Evolutionary conservation across 495 filamentous ascomycete species (phyloP).

Genomic region (Bathelium albidoporum): DNA sequence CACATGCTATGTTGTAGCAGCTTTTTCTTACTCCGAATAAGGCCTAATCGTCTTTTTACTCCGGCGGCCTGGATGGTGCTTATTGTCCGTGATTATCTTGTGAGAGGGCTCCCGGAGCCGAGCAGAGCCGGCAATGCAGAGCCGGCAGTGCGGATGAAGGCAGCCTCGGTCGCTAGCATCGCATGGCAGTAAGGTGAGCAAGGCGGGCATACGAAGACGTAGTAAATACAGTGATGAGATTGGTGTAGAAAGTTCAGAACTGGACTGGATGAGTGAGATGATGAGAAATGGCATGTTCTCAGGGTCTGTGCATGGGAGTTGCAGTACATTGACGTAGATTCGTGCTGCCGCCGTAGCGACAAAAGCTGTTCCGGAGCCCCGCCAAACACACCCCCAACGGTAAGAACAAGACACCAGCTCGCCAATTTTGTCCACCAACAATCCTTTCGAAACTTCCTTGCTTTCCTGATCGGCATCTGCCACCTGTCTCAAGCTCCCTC

Average conservation of each 20-base stretch:
- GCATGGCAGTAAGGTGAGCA: neutral
- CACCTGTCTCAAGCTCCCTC: neutral
- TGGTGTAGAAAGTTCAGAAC: neutral
- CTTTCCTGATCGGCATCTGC: neutral
- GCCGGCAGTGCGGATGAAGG: neutral
- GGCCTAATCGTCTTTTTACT: too few relatives aligned
- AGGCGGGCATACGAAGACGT: neutral
- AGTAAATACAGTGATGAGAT: neutral
- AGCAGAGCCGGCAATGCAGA: neutral
- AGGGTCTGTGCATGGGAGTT: neutral
- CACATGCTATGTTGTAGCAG: too few relatives aligned
- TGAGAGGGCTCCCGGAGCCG: neutral
- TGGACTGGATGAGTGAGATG: neutral
- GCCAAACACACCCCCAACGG: neutral
- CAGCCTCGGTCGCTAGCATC: neutral
- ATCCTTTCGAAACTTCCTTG: neutral
- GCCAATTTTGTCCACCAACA: neutral
- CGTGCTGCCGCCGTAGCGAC: neutral
- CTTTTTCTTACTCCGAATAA: too few relatives aligned
- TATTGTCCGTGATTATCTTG: neutral
- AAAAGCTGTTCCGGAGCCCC: neutral
- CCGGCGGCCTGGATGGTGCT: neutral
- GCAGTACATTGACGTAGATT: neutral
- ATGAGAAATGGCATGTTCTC: too few relatives aligned
- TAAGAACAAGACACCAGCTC: conserved; percentile 1